Evolutionary conservation across 257 asterid species (phyloP).

Genomic region (Solanum megistacrolobum): DNA sequence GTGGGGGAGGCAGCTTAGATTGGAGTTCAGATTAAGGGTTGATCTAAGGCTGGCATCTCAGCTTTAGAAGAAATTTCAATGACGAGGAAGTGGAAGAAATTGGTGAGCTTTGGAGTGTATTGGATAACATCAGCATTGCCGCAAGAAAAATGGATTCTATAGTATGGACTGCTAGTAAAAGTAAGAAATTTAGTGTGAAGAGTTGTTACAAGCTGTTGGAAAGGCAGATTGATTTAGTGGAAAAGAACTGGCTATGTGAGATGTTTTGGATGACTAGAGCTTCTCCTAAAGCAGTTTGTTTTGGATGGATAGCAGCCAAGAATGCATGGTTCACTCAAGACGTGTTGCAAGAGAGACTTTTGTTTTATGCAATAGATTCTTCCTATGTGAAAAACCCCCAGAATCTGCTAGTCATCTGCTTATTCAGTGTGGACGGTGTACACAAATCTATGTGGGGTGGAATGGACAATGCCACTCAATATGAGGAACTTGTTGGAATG

Average conservation of each 20-base stretch:
- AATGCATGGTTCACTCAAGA: neutral
- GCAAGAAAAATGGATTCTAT: neutral
- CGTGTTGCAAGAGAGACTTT: neutral
- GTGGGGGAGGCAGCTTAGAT: neutral
- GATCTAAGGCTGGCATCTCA: neutral
- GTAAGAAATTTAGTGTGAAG: neutral
- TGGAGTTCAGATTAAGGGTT: neutral
- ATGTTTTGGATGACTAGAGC: neutral
- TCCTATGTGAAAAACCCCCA: neutral
- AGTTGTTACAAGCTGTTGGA: neutral
- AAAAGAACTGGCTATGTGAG: neutral
- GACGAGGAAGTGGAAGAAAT: neutral
- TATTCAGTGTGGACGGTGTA: neutral
- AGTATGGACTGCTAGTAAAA: neutral
- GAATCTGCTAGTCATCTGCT: neutral
- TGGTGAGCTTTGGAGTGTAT: neutral
- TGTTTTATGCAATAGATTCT: neutral
- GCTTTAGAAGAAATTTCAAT: neutral
- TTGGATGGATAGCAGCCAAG: neutral
- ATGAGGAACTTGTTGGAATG: neutral
- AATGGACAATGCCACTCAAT: neutral
- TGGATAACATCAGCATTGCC: neutral
- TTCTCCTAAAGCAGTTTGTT: neutral
- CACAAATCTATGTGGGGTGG: neutral
- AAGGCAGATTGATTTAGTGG: neutral